Percentiles rank a stretch among this genome's conserved stretches.
Evolutionary conservation across 352 stramenopile species (phyloP).

Genomic region (Phytophthora nicotianae): DNA sequence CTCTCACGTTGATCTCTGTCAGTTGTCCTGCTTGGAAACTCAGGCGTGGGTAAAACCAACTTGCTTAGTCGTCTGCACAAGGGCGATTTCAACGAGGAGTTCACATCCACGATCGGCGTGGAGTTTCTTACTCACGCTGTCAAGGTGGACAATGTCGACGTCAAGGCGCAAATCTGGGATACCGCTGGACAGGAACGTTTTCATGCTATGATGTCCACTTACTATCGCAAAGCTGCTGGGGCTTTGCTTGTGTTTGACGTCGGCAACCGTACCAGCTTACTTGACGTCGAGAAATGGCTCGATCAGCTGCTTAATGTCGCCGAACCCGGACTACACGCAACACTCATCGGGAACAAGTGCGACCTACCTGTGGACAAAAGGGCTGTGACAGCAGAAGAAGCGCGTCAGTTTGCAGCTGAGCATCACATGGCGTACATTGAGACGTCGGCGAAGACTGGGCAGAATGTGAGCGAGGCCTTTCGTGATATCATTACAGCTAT

Average conservation of each 20-base stretch:
- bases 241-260: conserved; percentile 85
- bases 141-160: conserved; percentile 61
- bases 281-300: conserved; percentile 69
- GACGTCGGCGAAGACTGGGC: conserved; percentile 79
- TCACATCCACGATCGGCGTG: conserved; percentile 84
- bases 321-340: conserved; percentile 68
- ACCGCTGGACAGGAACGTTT: conserved; percentile 88
- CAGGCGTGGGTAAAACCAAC: conserved; percentile 87
- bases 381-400: conserved; percentile 62
- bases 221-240: conserved; percentile 84
- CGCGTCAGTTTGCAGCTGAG: conserved; percentile 61
- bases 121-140: conserved; percentile 90
- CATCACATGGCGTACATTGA: conserved; percentile 84
- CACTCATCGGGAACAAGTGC: conserved; percentile 81
- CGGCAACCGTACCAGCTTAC: conserved; percentile 54
- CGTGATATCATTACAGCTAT: conserved; percentile 59
- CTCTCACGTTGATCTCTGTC: background rate
- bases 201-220: conserved; percentile 90
- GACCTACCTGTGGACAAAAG: conserved; percentile 52
- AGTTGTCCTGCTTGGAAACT: conserved; percentile 88
- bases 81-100: conserved; percentile 85
- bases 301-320: conserved; percentile 77
- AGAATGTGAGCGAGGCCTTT: conserved; percentile 71
- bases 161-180: conserved; percentile 91
- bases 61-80: conserved; percentile 82